phyloP scores from a whole-genome alignment of 805 yeast genomes.

The Ogataea ganodermae region DNA sequence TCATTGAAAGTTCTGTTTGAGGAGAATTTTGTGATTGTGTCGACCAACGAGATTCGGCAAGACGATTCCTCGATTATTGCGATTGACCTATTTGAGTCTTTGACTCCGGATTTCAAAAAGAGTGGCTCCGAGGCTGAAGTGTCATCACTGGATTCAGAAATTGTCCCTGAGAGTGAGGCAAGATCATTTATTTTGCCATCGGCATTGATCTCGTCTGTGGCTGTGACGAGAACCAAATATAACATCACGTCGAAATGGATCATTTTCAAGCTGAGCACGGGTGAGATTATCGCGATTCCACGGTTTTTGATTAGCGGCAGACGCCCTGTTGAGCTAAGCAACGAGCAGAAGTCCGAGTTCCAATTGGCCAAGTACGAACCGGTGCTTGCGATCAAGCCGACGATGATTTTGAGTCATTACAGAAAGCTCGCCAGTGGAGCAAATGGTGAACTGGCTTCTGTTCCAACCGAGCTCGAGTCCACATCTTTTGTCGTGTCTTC shows the following conservation, averaged over 20 bases:
- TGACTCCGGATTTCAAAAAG: slow-evolving; percentile 48
- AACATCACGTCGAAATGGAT: slow-evolving; percentile 73
- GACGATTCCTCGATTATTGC: slow-evolving; percentile 59
- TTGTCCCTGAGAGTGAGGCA: slow-evolving; percentile 49
- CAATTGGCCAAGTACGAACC: slow-evolving; percentile 68
- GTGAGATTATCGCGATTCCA: slow-evolving; percentile 71
- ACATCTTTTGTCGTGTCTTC: slow-evolving; percentile 70
- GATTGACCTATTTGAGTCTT: slow-evolving; percentile 77
- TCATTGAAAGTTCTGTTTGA: slow-evolving; percentile 60
- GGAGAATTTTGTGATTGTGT: slow-evolving; percentile 81
- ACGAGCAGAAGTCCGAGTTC: slow-evolving; percentile 58
- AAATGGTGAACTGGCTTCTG: slow-evolving; percentile 41
- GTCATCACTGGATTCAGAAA: slow-evolving; percentile 24
- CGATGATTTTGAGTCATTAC: slow-evolving; percentile 51
- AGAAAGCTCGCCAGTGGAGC: slow-evolving; percentile 39
- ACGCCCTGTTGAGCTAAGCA: slow-evolving; percentile 56
- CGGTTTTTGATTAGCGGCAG: slow-evolving; percentile 68
- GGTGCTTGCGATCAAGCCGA: slow-evolving; percentile 50
- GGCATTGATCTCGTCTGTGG: slow-evolving; percentile 47
- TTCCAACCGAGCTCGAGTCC: slow-evolving; percentile 75
- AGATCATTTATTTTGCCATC: slow-evolving; percentile 68
- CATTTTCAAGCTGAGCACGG: slow-evolving; percentile 56
- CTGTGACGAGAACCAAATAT: slow-evolving; percentile 57
- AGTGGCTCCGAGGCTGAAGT: slow-evolving; percentile 5
- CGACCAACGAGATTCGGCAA: slow-evolving; percentile 56